Conservation (phyloP, 768 basidiomycete species). For the Suillus americanus region DNA sequence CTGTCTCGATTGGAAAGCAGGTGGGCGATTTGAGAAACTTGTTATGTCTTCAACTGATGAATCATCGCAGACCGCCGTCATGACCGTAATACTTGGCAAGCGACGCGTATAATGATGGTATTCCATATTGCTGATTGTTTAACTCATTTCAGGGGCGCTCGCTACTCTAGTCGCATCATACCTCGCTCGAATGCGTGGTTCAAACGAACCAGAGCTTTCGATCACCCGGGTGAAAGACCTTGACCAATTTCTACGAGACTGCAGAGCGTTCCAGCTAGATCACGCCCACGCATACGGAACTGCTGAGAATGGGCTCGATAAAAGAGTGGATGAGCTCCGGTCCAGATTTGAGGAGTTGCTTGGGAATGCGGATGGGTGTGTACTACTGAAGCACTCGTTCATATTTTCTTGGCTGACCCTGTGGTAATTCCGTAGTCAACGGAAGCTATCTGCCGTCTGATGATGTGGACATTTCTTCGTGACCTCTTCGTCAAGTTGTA, state of each 20-base stretch:
- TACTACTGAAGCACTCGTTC: neutral
- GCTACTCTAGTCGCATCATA: slow-evolving; percentile 40
- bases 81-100: slow-evolving; percentile 29
- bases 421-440: neutral
- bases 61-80: slow-evolving; percentile 24
- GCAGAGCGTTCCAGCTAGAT: slow-evolving; percentile 32
- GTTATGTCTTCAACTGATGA: neutral
- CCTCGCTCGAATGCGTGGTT: slow-evolving; percentile 38
- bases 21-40: slow-evolving; percentile 6
- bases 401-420: neutral
- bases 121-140: neutral
- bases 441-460: neutral
- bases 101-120: neutral
- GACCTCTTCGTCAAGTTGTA: neutral
- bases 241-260: slow-evolving; percentile 37
- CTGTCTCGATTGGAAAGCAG: slow-evolving; percentile 21
- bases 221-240: slow-evolving; percentile 26
- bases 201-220: slow-evolving; percentile 37
- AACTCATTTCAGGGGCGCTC: slow-evolving; percentile 24
- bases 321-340: slow-evolving; percentile 28
- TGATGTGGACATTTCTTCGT: neutral
- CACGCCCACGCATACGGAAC: slow-evolving; percentile 24
- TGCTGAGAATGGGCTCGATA: slow-evolving; percentile 2
- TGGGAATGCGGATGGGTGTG: slow-evolving; percentile 22
- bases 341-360: slow-evolving; percentile 34